phyloP scores from a whole-genome alignment of 2,329 filamentous ascomycete species.

The Paraconiothyrium sp. region DNA sequence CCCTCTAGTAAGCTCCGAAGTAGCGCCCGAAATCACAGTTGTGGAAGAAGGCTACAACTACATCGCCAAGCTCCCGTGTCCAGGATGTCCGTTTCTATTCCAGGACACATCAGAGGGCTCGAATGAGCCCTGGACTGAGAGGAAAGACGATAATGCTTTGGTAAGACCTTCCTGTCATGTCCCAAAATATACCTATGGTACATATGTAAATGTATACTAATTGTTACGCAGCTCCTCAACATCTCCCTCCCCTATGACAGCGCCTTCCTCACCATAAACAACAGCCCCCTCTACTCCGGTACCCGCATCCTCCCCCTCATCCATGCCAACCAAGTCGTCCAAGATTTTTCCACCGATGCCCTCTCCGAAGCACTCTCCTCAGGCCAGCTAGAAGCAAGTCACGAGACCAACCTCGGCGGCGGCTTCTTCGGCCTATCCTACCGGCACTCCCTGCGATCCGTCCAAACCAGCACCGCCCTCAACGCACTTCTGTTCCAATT shows the following conservation, averaged over 20 bases:
- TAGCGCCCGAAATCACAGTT: constrained; percentile 43
- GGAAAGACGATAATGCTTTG: constrained; percentile 40
- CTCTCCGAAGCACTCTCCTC: constrained; percentile 28
- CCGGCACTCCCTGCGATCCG: constrained; percentile 31
- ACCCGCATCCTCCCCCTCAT: constrained; percentile 34
- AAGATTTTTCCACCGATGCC: constrained; percentile 28
- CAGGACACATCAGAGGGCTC: constrained; percentile 39
- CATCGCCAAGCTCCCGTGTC: constrained; percentile 45
- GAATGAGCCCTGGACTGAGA: constrained; percentile 36
- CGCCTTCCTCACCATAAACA: constrained; percentile 38
- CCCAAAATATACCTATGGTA: neutral
- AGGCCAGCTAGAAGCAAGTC: constrained; percentile 34
- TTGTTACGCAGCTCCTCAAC: constrained; percentile 36
- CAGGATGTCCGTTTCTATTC: constrained; percentile 44
- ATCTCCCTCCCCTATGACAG: constrained; percentile 41
- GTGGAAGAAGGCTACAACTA: constrained; percentile 43
- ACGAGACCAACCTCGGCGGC: constrained; percentile 29
- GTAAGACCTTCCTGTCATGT: constrained; percentile 17
- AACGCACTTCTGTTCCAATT: constrained; percentile 40
- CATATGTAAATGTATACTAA: neutral
- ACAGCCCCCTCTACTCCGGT: constrained; percentile 29
- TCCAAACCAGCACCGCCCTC: constrained; percentile 22
- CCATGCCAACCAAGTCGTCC: constrained; percentile 40
- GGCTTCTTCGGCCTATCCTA: constrained; percentile 44
- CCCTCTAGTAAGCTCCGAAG: constrained; percentile 21